Evolutionary conservation across 2,329 filamentous ascomycete genomes (phyloP), one percentile per base, ranked within the genome.

Genomic region (Ophiostoma montium): DNA sequence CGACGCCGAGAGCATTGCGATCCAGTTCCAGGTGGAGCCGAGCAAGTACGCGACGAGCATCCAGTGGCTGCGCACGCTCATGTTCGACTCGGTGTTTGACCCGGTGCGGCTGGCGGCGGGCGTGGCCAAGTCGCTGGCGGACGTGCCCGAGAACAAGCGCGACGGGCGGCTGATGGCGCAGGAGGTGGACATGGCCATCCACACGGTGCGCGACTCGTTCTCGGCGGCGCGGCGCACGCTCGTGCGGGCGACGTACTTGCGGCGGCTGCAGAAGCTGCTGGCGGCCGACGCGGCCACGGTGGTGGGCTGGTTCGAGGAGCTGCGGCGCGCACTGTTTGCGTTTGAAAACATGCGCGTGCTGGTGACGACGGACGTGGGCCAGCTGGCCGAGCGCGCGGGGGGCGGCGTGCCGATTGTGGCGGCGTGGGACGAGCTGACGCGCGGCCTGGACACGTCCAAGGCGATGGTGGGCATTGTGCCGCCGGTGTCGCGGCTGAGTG

Each of bases 71-170:
- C 81, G 80, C 18, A 84, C 85, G 12, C 75, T 96, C 64, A 82
- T 95, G 63, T 94, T 90, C 62, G 82, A 94, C 61, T 84, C 86
- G 35, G 72, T 95, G 47, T 95, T 96, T 59, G 90, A 96, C 58
- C 74, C 82, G 3, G 67, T 70, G 45, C 70, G 79, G 21, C 68
- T 83, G 46, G 75, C 74, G 56, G 76, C 85, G 54, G 69, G 72
- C 19, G 68, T 94, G 15, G 80, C 81, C 51, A 94, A 95, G 64
- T 78, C 94, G 42, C 72, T 95, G 16, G 88, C 89, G 3, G 90
- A 96, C 58, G 83, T 98, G 16, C 92, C 92, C 0, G 88, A 95
- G 60, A 74, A 81, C 47, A 98, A 96, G 70, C 85, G 92, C 38
- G 86, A 84, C 57, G 92, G 92, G 1, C 77, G 81, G 50, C 69